Base-by-base conservation (phyloP, 2,329 filamentous ascomycete species). In the Aureobasidium vineae region DNA sequence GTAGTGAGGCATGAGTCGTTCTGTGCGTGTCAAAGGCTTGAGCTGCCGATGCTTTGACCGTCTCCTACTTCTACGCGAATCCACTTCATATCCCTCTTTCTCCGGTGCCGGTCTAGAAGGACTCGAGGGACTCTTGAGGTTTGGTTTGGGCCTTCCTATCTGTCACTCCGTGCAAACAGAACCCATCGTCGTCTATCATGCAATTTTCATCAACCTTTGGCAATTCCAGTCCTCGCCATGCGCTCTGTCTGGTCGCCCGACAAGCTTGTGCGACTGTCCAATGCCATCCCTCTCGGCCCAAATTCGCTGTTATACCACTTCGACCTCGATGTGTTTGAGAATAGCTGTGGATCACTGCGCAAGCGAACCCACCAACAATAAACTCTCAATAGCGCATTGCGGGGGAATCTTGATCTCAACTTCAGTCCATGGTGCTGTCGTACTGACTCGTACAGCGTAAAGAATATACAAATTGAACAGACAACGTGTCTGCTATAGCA, bases 31-130 rank as follows among this genome's bases (percentile, higher is more conserved):
- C 21, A 45, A 43, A 43, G 60, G 60, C 38, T 45, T 64, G 60
- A 54, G 19, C 47, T 64, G 60, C 60, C 49, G 47, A 53, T 64
- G 60, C 60, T 64, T 43, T 53, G 60, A 64, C 60, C 60, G 16
- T 64, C 60, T 43, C 28, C 23, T 45, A 11, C 28, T 43, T 64
- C 28, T 45, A 53, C 59, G 31, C 59, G 59, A 50, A 28, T 50
- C 45, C 45, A 50, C 59, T 52, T 63, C 16, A 31, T 21, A 13
- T 41, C 23, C 19, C 4, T 21, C 15, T 52, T 47, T 64, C 60
- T 64, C 60, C 60, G 60, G 19, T 61, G 26, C 16, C 26, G 43
- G 43, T 41, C 45, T 63, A 40, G 59, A 63, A 31, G 54, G 21
- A 59, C 21, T 43, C 23, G 21, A 40, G 5, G n/a, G 10, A 33